Base-by-base conservation (phyloP, 768 basidiomycete genomes). In the Mycena floridula region DNA sequence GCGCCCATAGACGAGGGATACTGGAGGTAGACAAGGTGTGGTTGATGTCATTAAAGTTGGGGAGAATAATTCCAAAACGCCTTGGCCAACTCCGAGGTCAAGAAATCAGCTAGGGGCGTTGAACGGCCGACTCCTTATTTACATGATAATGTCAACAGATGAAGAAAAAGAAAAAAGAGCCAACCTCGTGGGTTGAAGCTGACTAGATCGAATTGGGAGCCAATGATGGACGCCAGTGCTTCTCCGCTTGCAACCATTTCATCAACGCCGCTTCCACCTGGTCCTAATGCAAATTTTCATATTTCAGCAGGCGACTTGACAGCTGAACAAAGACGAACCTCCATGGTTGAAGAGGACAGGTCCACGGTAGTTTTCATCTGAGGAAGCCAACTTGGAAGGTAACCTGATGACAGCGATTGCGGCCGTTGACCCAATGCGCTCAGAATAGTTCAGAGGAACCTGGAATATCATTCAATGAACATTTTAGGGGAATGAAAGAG, bases 291-390 rank as follows among this genome's bases (percentile, higher is more conserved):
- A 3, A 56, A 56, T 15, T 35, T 35, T 4, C 18, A 18, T 4
- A 7, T 35, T 4, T 35, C 32, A 35, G 15, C 15, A 35, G 3
- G 18, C 18, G 7, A 7, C 18, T 15, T 4, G 32, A 7, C 3
- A 7, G n/a, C n/a, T n/a, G 3, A 18, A 35, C 7, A 15, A 13
- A 35, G 15, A 13, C 18, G 32, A 22, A 12, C 38, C 38, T 16
- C 38, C 38, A 2, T 58, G 64, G 45, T 63, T 65, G 52, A 59
- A 61, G 5, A 64, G 50, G n/a, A 65, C 53, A 0, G 63, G 63
- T 0, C 63, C 64, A 4, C 48, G 50, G 37, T 61, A 63, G 16
- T 49, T 40, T 5, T 49, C 43, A 27, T 49, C 22, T 3, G 37
- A 41, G 2, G 42, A 21, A 1, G 50, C 35, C 20, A 53, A 21